These are phyloP conservation scores for Cephaloascus albidus DNA, from an alignment of 805 yeast species.

Conservation along the genomic window DNA sequence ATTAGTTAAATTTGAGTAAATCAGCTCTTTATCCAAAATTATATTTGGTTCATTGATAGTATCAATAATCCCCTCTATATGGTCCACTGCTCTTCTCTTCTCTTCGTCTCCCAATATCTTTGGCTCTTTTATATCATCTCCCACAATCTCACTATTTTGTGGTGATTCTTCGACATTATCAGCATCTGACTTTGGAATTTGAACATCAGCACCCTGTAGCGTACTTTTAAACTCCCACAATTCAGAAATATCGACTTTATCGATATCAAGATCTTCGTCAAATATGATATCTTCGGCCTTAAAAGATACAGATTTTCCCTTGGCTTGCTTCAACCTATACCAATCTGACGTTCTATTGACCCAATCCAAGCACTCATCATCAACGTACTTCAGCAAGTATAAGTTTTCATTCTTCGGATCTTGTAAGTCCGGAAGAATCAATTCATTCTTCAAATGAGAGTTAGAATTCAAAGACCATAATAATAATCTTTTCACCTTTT, in stretches of 20 bases:
- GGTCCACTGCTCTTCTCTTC: too few relatives aligned
- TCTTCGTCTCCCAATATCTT: neutral
- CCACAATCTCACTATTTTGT: neutral
- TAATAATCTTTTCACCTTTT: constrained; percentile 25
- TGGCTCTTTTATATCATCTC: neutral
- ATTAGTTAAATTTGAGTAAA: constrained; percentile 16
- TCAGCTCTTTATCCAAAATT: neutral
- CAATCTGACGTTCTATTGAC: constrained; percentile 11
- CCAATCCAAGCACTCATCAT: constrained; percentile 24
- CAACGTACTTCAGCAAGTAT: constrained; percentile 16
- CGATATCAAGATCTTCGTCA: too few relatives aligned
- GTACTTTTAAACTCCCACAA: neutral
- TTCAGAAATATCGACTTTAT: neutral
- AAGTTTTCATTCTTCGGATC: constrained; percentile 1
- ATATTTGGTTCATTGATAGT: neutral
- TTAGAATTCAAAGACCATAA: constrained; percentile 28
- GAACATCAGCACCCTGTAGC: neutral
- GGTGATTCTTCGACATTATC: neutral
- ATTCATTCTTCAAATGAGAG: constrained; percentile 11
- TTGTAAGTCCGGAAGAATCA: constrained; percentile 9
- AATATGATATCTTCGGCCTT: too few relatives aligned
- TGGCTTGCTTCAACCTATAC: constrained; percentile 7
- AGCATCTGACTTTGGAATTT: too few relatives aligned
- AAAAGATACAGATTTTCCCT: neutral
- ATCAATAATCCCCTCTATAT: too few relatives aligned